phyloP scores from a whole-genome alignment of 306 rosid genomes.

The Styphnolobium japonicum region DNA sequence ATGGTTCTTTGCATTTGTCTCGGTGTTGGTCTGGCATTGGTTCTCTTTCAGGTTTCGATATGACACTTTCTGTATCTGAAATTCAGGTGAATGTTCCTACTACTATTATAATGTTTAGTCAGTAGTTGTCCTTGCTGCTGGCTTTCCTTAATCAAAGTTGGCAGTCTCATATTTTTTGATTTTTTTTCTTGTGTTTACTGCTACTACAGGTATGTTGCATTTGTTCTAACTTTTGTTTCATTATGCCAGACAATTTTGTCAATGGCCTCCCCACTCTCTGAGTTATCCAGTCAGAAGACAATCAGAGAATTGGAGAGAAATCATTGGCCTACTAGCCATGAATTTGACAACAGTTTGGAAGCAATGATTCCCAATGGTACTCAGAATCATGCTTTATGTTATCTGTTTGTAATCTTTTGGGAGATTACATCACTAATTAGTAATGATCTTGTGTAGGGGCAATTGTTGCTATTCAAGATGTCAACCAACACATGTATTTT shows the following conservation, averaged over 20 bases:
- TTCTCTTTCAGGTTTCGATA: conserved; percentile 60
- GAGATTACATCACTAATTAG: conserved; percentile 37
- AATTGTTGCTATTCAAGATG: conserved; percentile 88
- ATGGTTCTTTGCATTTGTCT: conserved; percentile 32
- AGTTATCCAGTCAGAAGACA: conserved; percentile 34
- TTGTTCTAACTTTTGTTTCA: conserved; percentile 22
- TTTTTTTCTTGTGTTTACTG: neutral
- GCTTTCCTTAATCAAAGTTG: neutral
- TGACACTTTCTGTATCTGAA: conserved; percentile 70
- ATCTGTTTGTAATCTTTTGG: conserved; percentile 20
- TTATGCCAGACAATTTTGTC: conserved; percentile 60
- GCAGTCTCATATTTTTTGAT: neutral
- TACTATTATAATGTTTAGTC: conserved; percentile 14
- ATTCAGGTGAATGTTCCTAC: conserved; percentile 51
- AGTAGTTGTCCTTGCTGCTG: neutral
- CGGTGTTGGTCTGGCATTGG: conserved; percentile 64
- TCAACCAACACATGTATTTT: conserved; percentile 80
- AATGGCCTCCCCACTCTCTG: conserved; percentile 64
- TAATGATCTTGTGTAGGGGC: conserved; percentile 62
- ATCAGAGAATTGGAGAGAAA: conserved; percentile 33
- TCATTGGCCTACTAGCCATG: conserved; percentile 39
- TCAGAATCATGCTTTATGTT: conserved; percentile 10
- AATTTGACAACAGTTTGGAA: conserved; percentile 46
- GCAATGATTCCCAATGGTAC: conserved; percentile 79
- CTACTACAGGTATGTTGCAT: neutral